Base-by-base conservation (phyloP, 192 early-diverging fungal species). In the Phycomyces nitens region DNA sequence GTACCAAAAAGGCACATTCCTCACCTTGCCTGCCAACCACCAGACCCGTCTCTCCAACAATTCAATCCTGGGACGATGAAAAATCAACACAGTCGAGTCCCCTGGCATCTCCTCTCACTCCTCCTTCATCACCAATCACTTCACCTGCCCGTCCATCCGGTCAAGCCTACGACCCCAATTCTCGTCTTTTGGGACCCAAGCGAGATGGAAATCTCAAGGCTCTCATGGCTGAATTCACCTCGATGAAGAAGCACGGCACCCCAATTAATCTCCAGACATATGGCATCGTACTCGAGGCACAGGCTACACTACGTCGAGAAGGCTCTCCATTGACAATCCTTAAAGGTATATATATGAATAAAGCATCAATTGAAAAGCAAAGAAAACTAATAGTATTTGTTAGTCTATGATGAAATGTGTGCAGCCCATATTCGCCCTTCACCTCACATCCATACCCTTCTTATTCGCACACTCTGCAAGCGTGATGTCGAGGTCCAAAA, bases 401-500 rank as follows among this genome's bases (percentile, higher is more conserved):
- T 53, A 57, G 74, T 76, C 9, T 70, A 68, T 54, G 50, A 76
- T 12, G 74, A 76, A 16, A 76, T 76, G 74, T 27, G 58, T 38
- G 38, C 53, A n/a, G 16, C 41, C 12, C 34, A 52, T 14, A 41
- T 64, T 39, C 49, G 24, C 12, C 74, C 68, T 3, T 64, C 53
- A n/a, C 54, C 40, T 43, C 70, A 52, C 20, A 71, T 69, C 40
- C 71, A 67, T 50, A 34, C 59, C 22, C 49, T 68, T 12, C 57
- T 76, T 22, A 64, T 76, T 15, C 64, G 61, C 34, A 58, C 65
- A 11, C 43, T 76, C 10, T 76, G 74, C 38, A 60, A 58, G 27
- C 69, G 74, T 65, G 74, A 76, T 60, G 60, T 66, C 5, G 74
- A 76, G 39, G 74, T 76, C 10, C 74, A 68, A 61, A 76, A 76